Percentiles rank a stretch among this genome's conserved stretches.
These are phyloP conservation scores for Pelargonium fulgidum DNA, from an alignment of 441 rosid genomes.

Conservation along the genomic window DNA sequence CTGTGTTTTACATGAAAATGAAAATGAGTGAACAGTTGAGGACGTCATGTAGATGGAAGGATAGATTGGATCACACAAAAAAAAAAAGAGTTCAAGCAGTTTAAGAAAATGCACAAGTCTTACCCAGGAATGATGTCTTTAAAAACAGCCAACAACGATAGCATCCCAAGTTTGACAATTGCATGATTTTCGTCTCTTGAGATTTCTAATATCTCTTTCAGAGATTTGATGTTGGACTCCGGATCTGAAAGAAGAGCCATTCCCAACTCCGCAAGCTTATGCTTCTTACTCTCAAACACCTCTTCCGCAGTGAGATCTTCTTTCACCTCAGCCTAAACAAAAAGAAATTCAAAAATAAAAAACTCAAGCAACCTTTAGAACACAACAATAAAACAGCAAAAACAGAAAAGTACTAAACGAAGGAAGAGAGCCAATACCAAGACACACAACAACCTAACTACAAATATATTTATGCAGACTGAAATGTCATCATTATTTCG, in stretches of 20 bases:
- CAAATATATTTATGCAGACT: too few species aligned
- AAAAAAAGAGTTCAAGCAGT: slow-evolving; percentile 13
- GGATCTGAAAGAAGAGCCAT: slow-evolving; percentile 66
- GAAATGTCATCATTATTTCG: too few species aligned
- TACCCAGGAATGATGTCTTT: slow-evolving; percentile 95
- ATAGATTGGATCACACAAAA: neutral
- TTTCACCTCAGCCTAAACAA: slow-evolving; percentile 72
- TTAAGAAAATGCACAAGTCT: slow-evolving; percentile 13
- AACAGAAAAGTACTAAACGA: neutral
- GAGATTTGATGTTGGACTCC: slow-evolving; percentile 58
- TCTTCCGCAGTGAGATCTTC: slow-evolving; percentile 80
- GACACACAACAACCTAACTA: too few species aligned
- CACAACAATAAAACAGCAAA: neutral
- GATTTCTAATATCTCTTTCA: slow-evolving; percentile 69
- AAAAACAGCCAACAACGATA: slow-evolving; percentile 85
- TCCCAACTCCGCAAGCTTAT: slow-evolving; percentile 77
- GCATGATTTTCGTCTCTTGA: slow-evolving; percentile 53
- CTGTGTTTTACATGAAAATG: slow-evolving; percentile 35
- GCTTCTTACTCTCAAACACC: slow-evolving; percentile 55
- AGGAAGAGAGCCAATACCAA: too few species aligned
- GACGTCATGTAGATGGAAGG: neutral
- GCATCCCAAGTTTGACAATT: slow-evolving; percentile 57
- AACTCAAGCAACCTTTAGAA: neutral
- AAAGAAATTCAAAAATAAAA: slow-evolving; percentile 1
- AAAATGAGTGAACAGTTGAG: slow-evolving; percentile 8